Evolutionary conservation across 108 stramenopile genomes (phyloP).

Genomic region (Nitzschia sp.): DNA sequence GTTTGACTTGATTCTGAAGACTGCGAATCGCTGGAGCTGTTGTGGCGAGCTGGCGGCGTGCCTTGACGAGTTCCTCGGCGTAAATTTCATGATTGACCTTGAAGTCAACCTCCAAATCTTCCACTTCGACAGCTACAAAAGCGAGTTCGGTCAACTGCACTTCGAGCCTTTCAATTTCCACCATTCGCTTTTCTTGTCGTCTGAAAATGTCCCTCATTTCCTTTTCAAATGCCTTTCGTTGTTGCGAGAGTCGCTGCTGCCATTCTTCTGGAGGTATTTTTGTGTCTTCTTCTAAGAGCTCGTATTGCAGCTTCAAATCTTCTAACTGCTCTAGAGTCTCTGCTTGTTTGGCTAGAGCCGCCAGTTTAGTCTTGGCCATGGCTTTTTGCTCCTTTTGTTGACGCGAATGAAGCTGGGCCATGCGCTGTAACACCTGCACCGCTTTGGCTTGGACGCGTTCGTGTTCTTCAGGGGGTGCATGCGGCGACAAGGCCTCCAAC

Average conservation of each 20-base stretch:
- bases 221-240: constrained; percentile 8
- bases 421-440: background rate
- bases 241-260: constrained; percentile 1
- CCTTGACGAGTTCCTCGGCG: background rate
- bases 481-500: background rate
- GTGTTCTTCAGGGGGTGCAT: constrained; percentile 3
- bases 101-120: constrained; percentile 19
- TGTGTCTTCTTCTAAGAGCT: constrained; percentile 30
- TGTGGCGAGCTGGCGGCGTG: background rate
- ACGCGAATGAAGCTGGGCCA: constrained; percentile 4
- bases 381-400: background rate
- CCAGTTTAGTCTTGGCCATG: background rate
- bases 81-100: constrained; percentile 3
- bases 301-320: constrained; percentile 20
- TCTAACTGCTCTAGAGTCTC: constrained; percentile 4
- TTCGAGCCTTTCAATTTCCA: constrained; percentile 27
- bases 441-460: constrained; percentile 7
- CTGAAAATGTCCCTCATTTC: constrained; percentile 10
- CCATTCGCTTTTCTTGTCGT: constrained; percentile 18
- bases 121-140: constrained; percentile 28
- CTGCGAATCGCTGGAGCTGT: background rate
- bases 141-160: constrained; percentile 26
- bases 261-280: constrained; percentile 18
- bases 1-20: constrained; percentile 6
- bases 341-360: background rate